Evolutionary conservation across 2,329 filamentous ascomycete species (phyloP).

Genomic region (Ceratocystis alfenasii): DNA sequence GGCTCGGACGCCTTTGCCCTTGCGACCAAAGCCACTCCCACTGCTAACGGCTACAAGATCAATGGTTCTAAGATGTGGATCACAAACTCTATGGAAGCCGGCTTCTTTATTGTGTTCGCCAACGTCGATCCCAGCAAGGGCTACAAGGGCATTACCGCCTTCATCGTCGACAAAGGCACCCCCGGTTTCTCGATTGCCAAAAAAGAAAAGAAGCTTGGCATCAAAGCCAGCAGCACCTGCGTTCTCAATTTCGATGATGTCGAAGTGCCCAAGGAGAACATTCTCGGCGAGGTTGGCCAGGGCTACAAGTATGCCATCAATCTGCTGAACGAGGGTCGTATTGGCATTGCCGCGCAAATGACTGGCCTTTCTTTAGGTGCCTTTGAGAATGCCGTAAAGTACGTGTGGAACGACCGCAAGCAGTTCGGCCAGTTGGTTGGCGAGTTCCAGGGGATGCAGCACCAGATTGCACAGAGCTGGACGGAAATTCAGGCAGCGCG

Average conservation of each 20-base stretch:
- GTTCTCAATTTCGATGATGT: slow-evolving; percentile 97
- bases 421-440: slow-evolving; percentile 91
- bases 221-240: slow-evolving; percentile 89
- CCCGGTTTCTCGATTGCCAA: slow-evolving; percentile 91
- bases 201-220: slow-evolving; percentile 99
- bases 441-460: slow-evolving; percentile 98
- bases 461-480: slow-evolving; percentile 93
- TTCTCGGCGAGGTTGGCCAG: slow-evolving; percentile 77
- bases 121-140: slow-evolving; percentile 86
- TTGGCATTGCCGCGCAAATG: slow-evolving; percentile 98
- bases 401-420: slow-evolving; percentile 96
- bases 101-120: slow-evolving; percentile 95
- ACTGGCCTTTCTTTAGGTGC: slow-evolving; percentile 88
- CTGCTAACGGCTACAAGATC: slow-evolving; percentile 71
- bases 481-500: slow-evolving; percentile 86
- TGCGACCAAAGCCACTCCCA: slow-evolving; percentile 79
- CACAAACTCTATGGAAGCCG: slow-evolving; percentile 88
- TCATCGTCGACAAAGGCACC: slow-evolving; percentile 81
- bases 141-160: slow-evolving; percentile 94
- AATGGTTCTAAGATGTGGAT: slow-evolving; percentile 99
- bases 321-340: slow-evolving; percentile 88
- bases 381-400: slow-evolving; percentile 87
- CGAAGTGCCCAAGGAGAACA: slow-evolving; percentile 72
- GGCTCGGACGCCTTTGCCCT: slow-evolving; percentile 94
- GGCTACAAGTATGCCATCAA: slow-evolving; percentile 98